Percentiles rank a stretch among this genome's conserved stretches.
phyloP scores from a whole-genome alignment of 495 filamentous ascomycete species.

The Glonium stellatum region DNA sequence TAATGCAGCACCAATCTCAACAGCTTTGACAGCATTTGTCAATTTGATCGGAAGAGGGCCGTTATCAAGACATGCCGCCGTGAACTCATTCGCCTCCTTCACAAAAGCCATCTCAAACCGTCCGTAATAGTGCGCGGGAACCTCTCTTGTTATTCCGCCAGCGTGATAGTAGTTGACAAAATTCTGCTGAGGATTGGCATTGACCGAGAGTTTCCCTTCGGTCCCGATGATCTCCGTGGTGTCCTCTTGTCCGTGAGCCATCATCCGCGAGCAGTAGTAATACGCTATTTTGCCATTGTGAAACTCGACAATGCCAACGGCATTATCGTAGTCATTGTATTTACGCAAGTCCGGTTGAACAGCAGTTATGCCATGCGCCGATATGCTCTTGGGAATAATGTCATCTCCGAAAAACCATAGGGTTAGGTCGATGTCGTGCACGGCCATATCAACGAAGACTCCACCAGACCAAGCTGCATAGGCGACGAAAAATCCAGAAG shows the following conservation, averaged over 20 bases:
- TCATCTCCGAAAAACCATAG: constrained; percentile 25
- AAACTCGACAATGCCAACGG: constrained; percentile 26
- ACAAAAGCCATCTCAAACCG: constrained; percentile 23
- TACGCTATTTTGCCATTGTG: constrained; percentile 20
- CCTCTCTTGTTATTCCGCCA: constrained; percentile 17
- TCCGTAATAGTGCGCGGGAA: constrained; percentile 18
- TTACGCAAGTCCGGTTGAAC: constrained; percentile 14
- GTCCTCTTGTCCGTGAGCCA: constrained; percentile 26
- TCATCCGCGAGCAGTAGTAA: constrained; percentile 25
- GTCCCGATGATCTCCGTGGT: constrained; percentile 25
- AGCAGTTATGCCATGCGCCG: constrained; percentile 13
- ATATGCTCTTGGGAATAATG: constrained; percentile 27
- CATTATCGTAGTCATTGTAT: constrained; percentile 23
- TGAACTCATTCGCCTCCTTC: constrained; percentile 24
- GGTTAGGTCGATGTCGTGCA: constrained; percentile 27
- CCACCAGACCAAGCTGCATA: constrained; percentile 52
- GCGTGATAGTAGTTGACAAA: constrained; percentile 7
- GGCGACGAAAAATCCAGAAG: constrained; percentile 48
- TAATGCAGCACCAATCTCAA: constrained; percentile 19
- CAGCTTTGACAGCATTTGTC: constrained; percentile 9
- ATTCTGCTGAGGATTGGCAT: constrained; percentile 20
- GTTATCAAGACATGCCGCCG: constrained; percentile 9
- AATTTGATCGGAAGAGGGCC: constrained; percentile 14
- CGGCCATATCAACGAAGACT: constrained; percentile 47
- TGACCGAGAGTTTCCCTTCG: constrained; percentile 21